Base-by-base conservation (phyloP, 768 basidiomycete genomes). In the Trametes meyenii region DNA sequence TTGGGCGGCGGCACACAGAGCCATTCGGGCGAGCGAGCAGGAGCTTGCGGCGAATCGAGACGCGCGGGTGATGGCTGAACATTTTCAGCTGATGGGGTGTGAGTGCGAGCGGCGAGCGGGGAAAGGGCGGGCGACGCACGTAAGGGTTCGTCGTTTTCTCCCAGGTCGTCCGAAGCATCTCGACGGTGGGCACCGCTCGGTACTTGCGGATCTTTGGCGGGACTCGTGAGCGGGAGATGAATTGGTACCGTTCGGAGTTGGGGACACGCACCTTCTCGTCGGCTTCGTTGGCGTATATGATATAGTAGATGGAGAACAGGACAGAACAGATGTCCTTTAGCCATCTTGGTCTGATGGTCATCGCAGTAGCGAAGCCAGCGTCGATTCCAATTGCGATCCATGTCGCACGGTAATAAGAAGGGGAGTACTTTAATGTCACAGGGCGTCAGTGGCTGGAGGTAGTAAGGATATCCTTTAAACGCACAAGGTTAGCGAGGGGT, bases 81-180 rank as follows among this genome's bases (percentile, higher is more conserved):
- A 88, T 72, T 33, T 90, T 89, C 66, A 97, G 78, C 92, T 94
- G 59, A 56, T 50, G 43, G n/a, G 36, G 2, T 4, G 38, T 14
- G 43, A 29, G 42, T 45, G n/a, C 35, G 44, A 53, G 45, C 26
- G 36, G 36, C 26, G 48, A 48, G 59, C 40, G 45, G 58, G 42
- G 68, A 35, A 57, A 58, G 63, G 16, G 63, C 17, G 63, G 50
- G 42, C 61, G 54, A 71, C 85, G 64, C 69, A 93, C 94, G 77
- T 93, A 91, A 62, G 96, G 97, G 75, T 98, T 96, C 1, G 83
- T 82, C 0, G 94, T 93, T 80, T 99, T 99, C 75, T 96, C 96
- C 97, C 97, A 99, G 23, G 94, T 98, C 17, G 84, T 81, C 2
- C 97, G 87, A 23, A 99, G 83, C 90, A 98, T 94, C 76, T 99